These are phyloP conservation scores for Eucalyptus dawsonii DNA, from an alignment of 345 rosid genomes.

Conservation along the genomic window DNA sequence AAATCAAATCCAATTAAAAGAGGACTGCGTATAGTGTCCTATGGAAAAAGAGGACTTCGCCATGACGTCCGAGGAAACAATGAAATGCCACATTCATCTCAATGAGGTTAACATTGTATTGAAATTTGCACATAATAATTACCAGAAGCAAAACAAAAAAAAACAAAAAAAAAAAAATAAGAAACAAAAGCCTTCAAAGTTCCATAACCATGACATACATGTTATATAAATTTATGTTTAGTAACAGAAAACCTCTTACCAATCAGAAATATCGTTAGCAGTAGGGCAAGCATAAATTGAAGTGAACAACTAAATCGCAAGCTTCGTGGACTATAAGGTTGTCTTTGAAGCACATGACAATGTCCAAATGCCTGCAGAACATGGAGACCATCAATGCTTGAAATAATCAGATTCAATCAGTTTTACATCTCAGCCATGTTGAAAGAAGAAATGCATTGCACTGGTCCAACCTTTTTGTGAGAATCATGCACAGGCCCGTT, in stretches of 20 bases:
- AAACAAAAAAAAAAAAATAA: not conserved
- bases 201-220: not conserved
- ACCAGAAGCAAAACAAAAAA: not conserved
- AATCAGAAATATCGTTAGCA: constrained; percentile 54
- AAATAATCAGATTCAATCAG: not conserved
- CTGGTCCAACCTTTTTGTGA: not conserved
- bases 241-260: constrained; percentile 22
- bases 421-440: not conserved
- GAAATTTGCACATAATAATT: not conserved
- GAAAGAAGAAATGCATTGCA: not conserved
- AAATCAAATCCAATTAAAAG: not conserved
- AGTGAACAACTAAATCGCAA: constrained; percentile 40
- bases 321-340: constrained; percentile 24
- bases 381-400: not conserved
- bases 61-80: not conserved
- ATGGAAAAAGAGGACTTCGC: not conserved
- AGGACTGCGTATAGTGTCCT: not conserved
- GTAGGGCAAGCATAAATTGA: constrained; percentile 47
- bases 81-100: not conserved
- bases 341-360: constrained; percentile 32
- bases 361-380: constrained; percentile 31
- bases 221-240: not conserved
- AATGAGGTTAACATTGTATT: not conserved
- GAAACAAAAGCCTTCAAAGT: not conserved
- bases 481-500: not conserved